phyloP scores from a whole-genome alignment of 768 basidiomycete species.

The Mycena vulgaris region DNA sequence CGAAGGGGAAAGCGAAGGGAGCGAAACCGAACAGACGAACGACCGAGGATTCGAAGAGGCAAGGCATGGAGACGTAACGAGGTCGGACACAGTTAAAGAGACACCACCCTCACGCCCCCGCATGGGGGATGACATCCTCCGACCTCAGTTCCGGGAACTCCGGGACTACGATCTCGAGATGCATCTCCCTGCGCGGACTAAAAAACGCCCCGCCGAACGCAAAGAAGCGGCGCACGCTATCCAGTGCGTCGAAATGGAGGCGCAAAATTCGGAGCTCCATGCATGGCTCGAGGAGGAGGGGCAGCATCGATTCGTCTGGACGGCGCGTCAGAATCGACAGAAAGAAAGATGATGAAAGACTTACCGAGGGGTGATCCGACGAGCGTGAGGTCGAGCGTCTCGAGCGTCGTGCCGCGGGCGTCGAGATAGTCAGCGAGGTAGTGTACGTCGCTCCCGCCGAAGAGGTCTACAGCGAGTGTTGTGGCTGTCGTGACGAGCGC shows the following conservation, averaged over 20 bases:
- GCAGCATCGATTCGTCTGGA: constrained; percentile 9
- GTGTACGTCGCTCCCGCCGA: constrained; percentile 12
- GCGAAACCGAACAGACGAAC: no score
- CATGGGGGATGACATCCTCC: no score
- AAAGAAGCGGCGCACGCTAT: neutral
- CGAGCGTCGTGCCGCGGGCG: neutral
- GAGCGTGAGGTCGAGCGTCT: constrained; percentile 19
- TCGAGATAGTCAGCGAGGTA: constrained; percentile 13
- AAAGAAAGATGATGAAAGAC: neutral
- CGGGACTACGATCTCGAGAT: neutral
- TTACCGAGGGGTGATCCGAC: neutral
- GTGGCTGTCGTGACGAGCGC: constrained; percentile 1
- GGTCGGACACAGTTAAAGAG: no score
- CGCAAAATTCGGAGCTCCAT: neutral
- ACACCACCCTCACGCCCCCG: no score
- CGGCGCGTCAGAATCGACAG: neutral
- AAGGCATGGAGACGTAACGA: no score
- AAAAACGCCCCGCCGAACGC: constrained; percentile 1
- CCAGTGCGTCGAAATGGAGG: neutral
- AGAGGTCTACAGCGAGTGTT: neutral
- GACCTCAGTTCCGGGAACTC: no score
- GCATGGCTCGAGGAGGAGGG: constrained; percentile 2
- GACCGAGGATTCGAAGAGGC: no score
- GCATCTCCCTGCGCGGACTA: neutral
- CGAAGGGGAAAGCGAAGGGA: no score